phyloP scores from a whole-genome alignment of 805 yeast genomes.

The Candida parachauliodes region DNA sequence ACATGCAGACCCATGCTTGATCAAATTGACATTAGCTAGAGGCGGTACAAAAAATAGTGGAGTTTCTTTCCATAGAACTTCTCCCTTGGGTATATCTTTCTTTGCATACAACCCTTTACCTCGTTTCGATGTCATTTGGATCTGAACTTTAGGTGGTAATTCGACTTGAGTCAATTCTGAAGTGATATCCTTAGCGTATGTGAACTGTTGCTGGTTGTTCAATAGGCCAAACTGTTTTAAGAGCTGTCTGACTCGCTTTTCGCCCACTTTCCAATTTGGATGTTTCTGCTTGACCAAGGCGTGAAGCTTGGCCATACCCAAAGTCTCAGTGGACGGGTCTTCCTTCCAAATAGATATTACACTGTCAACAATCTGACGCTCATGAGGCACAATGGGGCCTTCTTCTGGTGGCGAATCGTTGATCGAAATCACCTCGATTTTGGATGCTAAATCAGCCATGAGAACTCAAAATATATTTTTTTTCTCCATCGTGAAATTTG shows the following conservation, averaged over 20 bases:
- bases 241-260: slow-evolving; percentile 50
- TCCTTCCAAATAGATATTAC: slow-evolving; percentile 66
- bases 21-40: slow-evolving; percentile 57
- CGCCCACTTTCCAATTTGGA: slow-evolving; percentile 62
- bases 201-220: slow-evolving; percentile 34
- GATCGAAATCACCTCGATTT: slow-evolving; percentile 32
- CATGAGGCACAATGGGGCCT: slow-evolving; percentile 47
- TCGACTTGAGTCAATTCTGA: slow-evolving; percentile 47
- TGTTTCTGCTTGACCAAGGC: slow-evolving; percentile 47
- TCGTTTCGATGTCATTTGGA: slow-evolving; percentile 46
- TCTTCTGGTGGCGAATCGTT: slow-evolving; percentile 26
- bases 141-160: slow-evolving; percentile 41
- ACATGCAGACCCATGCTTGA: slow-evolving; percentile 64
- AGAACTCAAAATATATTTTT: not conserved
- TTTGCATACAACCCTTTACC: slow-evolving; percentile 64
- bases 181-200: slow-evolving; percentile 52
- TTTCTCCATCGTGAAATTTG: not conserved
- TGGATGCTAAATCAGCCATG: slow-evolving; percentile 1
- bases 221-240: slow-evolving; percentile 57
- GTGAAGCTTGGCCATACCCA: slow-evolving; percentile 54
- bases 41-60: slow-evolving; percentile 64
- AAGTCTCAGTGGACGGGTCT: slow-evolving; percentile 58
- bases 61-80: slow-evolving; percentile 57
- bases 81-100: slow-evolving; percentile 45
- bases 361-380: slow-evolving; percentile 54